These are phyloP conservation scores for Nemania diffusa DNA, from an alignment of 2,329 filamentous ascomycete genomes.

Conservation along the genomic window DNA sequence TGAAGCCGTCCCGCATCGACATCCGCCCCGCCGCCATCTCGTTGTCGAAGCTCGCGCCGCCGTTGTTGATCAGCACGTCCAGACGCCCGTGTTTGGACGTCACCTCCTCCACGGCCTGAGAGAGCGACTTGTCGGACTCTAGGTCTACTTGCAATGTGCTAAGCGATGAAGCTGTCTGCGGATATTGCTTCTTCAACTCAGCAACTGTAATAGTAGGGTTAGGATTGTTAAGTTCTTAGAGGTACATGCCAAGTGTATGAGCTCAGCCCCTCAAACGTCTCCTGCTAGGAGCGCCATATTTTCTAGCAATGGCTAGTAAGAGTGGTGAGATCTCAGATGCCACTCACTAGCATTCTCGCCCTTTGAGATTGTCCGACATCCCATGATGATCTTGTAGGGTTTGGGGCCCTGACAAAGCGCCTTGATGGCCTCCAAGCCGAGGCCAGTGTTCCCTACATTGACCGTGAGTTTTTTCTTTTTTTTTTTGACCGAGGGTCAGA, in stretches of 20 bases:
- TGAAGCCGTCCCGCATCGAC: constrained; percentile 53
- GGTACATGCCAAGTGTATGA: background rate
- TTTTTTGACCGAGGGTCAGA: no score
- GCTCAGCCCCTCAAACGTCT: background rate
- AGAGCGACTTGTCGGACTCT: constrained; percentile 58
- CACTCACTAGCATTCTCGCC: constrained; percentile 54
- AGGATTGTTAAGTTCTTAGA: background rate
- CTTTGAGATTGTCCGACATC: constrained; percentile 58
- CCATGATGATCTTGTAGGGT: constrained; percentile 61
- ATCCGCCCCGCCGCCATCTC: constrained; percentile 43
- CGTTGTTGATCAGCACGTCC: constrained; percentile 63
- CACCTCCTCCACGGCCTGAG: constrained; percentile 53
- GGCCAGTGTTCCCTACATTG: constrained; percentile 37
- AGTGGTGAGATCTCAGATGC: background rate
- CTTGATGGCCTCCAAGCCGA: constrained; percentile 41
- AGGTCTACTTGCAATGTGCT: constrained; percentile 59
- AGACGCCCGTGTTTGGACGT: constrained; percentile 51
- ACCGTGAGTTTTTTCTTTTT: constrained; percentile 12
- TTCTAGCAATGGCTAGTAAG: background rate
- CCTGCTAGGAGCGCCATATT: background rate
- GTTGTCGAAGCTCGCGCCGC: constrained; percentile 54
- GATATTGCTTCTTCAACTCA: constrained; percentile 50
- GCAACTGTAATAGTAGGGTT: constrained; percentile 39
- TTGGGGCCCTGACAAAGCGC: constrained; percentile 33
- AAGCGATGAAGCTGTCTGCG: constrained; percentile 52